Percentiles rank a stretch among this genome's conserved stretches.
phyloP scores from a whole-genome alignment of 192 early-diverging fungal species.

The Kickxella alabastrina region DNA sequence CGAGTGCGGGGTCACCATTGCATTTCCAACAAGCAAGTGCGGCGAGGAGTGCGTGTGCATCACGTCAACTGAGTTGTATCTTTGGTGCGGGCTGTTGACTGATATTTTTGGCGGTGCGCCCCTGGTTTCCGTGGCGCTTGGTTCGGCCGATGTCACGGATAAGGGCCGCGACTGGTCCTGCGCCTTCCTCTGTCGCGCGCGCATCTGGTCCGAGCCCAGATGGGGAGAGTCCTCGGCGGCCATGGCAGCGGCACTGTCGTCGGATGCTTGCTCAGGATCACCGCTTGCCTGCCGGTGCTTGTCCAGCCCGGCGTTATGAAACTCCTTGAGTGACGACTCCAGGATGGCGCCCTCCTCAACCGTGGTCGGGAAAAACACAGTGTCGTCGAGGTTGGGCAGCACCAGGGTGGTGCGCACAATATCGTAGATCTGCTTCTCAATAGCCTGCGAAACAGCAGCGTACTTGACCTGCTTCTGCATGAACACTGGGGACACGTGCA shows the following conservation, averaged over 20 bases:
- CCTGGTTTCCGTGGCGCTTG: not conserved
- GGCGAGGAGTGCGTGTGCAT: not conserved
- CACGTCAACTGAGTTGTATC: not conserved
- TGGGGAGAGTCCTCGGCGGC: not conserved
- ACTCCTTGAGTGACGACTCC: constrained; percentile 47
- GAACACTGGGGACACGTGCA: constrained; percentile 74
- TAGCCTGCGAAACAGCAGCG: constrained; percentile 74
- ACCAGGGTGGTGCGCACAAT: constrained; percentile 74
- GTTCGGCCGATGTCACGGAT: not conserved
- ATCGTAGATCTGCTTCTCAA: constrained; percentile 80
- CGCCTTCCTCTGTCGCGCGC: not conserved
- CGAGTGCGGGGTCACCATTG: not conserved
- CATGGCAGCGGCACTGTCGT: not conserved
- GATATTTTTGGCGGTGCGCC: not conserved
- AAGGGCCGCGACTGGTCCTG: not conserved
- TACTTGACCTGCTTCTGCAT: constrained; percentile 80
- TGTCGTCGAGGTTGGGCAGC: constrained; percentile 86
- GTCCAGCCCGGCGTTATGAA: constrained; percentile 19
- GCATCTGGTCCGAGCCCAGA: not conserved
- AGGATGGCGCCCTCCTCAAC: constrained; percentile 58
- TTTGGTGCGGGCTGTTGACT: not conserved
- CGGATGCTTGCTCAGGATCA: not conserved
- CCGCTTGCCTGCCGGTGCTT: not conserved
- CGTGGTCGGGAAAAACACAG: constrained; percentile 64
- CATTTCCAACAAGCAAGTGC: not conserved